These are phyloP conservation scores for Aquilaria agallochum DNA, from an alignment of 441 rosid genomes.

Conservation along the genomic window DNA sequence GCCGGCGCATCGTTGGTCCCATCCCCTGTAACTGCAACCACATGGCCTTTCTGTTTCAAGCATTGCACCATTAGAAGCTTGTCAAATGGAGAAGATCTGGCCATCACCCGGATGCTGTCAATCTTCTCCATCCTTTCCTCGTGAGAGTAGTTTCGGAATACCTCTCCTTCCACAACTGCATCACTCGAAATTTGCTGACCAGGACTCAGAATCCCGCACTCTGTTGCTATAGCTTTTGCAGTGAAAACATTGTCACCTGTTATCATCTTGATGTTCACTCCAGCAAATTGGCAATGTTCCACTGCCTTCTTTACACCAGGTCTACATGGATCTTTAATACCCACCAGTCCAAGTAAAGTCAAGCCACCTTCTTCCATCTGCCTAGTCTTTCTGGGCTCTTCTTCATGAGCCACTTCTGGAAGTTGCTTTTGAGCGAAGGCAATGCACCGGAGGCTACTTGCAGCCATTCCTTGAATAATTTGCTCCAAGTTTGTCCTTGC, in stretches of 20 bases:
- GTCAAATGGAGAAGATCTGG: constrained; percentile 55
- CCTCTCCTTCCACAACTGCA: constrained; percentile 40
- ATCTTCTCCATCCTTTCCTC: constrained; percentile 42
- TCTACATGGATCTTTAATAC: constrained; percentile 53
- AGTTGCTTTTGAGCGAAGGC: constrained; percentile 41
- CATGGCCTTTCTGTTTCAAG: constrained; percentile 48
- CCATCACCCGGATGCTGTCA: constrained; percentile 49
- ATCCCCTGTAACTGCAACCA: constrained; percentile 59
- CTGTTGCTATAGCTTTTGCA: constrained; percentile 52
- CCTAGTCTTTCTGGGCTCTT: constrained; percentile 24
- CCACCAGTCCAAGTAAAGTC: constrained; percentile 42
- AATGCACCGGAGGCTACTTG: constrained; percentile 49
- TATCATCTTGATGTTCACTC: constrained; percentile 55
- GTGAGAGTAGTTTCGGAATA: constrained; percentile 38
- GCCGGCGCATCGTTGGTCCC: constrained; percentile 68
- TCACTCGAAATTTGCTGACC: constrained; percentile 20
- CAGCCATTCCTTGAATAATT: constrained; percentile 58
- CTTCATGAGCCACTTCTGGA: constrained; percentile 1
- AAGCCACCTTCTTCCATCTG: constrained; percentile 27
- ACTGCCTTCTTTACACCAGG: constrained; percentile 51
- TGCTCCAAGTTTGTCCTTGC: constrained; percentile 35
- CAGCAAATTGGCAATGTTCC: constrained; percentile 47
- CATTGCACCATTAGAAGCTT: constrained; percentile 59
- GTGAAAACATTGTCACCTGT: constrained; percentile 58
- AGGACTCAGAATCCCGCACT: constrained; percentile 46